These are phyloP conservation scores for Leptographium radiaticola DNA, from an alignment of 2,329 filamentous ascomycete species.

Conservation along the genomic window DNA sequence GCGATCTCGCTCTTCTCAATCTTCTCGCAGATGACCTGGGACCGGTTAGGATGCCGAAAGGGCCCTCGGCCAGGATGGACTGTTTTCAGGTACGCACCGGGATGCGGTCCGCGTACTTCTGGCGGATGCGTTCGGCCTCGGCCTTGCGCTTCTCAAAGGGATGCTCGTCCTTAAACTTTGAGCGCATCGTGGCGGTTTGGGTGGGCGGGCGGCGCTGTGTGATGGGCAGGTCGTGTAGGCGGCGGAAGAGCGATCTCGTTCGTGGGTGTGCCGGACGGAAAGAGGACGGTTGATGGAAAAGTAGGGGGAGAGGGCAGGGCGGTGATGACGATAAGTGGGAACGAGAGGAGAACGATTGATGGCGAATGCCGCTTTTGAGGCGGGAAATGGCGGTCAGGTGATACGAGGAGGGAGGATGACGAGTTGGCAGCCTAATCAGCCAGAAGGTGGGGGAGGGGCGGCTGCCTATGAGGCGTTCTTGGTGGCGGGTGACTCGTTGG, in stretches of 20 bases:
- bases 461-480: too few relatives aligned
- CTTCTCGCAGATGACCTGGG: conserved; percentile 96
- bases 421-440: conserved; percentile 10
- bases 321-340: neutral
- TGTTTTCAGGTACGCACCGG: conserved; percentile 54
- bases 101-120: conserved; percentile 98
- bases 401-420: conserved; percentile 10
- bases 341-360: neutral
- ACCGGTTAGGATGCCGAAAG: too few relatives aligned
- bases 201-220: neutral
- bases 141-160: conserved; percentile 99
- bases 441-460: neutral
- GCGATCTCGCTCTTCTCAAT: conserved; percentile 99
- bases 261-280: neutral
- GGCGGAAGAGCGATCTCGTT: neutral
- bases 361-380: conserved; percentile 1
- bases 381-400: conserved; percentile 8
- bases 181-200: conserved; percentile 61
- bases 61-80: neutral
- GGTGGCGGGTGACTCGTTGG: too few relatives aligned
- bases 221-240: neutral
- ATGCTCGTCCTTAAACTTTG: conserved; percentile 99
- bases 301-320: neutral
- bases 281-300: neutral
- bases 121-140: conserved; percentile 96